Conservation (phyloP, 352 stramenopile genomes). For the Globisporangium nodosum region DNA sequence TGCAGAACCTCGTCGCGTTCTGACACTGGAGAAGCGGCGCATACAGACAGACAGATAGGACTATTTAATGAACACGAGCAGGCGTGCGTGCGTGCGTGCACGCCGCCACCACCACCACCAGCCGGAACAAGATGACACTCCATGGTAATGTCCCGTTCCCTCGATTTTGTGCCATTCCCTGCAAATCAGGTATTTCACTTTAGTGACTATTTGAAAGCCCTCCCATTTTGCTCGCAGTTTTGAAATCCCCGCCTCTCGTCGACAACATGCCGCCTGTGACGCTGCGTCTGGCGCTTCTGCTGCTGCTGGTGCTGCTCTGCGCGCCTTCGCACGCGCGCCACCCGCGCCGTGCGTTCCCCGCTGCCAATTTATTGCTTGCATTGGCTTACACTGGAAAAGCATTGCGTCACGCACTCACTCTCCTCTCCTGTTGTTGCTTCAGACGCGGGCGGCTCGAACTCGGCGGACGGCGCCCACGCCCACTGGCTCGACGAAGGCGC, state of each 20-base stretch:
- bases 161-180: background rate
- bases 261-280: background rate
- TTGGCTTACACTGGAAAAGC: background rate
- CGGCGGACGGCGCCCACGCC: background rate
- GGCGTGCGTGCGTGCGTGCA: background rate
- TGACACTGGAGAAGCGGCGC: background rate
- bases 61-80: background rate
- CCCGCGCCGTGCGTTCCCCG: background rate
- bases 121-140: too few relatives aligned
- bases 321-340: background rate
- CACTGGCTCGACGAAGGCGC: conserved; percentile 68
- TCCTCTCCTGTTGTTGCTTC: background rate
- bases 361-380: background rate
- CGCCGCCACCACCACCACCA: background rate
- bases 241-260: background rate
- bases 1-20: conserved; percentile 25
- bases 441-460: background rate
- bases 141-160: background rate
- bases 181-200: background rate
- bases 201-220: background rate
- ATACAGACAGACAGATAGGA: conserved; percentile 1
- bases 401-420: background rate
- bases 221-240: background rate
- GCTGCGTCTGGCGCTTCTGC: background rate
- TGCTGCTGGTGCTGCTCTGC: background rate